Conservation (phyloP, 345 rosid species). For the Corchorus olitorius region DNA sequence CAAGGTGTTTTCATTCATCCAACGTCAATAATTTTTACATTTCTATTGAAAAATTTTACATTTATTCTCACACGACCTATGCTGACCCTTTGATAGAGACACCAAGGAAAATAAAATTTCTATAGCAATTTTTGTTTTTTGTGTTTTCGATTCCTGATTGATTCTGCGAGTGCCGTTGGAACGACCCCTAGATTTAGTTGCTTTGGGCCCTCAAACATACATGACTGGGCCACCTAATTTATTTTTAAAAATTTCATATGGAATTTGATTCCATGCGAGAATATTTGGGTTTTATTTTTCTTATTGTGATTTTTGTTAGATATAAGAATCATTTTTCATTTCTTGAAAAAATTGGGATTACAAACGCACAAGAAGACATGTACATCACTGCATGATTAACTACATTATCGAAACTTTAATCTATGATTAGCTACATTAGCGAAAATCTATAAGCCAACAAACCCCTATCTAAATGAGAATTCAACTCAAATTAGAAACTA, state of each 20-base stretch:
- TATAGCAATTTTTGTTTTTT: no score
- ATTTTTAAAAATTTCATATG: neutral
- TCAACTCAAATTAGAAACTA: no score
- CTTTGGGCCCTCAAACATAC: neutral
- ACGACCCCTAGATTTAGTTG: neutral
- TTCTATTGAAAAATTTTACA: neutral
- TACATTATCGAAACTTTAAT: no score
- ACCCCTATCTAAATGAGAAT: no score
- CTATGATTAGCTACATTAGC: no score
- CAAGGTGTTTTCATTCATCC: neutral
- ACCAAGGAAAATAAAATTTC: neutral
- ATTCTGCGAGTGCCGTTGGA: constrained; percentile 5
- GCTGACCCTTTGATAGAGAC: neutral
- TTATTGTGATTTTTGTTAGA: neutral
- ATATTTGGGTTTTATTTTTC: no score
- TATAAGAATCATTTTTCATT: no score
- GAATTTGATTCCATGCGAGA: neutral
- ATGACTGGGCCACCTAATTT: neutral
- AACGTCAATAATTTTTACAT: neutral
- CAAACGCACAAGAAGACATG: no score
- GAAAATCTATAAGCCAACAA: no score
- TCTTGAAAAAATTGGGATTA: no score
- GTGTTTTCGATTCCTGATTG: neutral
- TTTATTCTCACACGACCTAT: neutral
- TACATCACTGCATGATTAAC: no score